These are phyloP conservation scores for Scytalidium lignicola DNA, from an alignment of 2,329 filamentous ascomycete species.

Conservation along the genomic window DNA sequence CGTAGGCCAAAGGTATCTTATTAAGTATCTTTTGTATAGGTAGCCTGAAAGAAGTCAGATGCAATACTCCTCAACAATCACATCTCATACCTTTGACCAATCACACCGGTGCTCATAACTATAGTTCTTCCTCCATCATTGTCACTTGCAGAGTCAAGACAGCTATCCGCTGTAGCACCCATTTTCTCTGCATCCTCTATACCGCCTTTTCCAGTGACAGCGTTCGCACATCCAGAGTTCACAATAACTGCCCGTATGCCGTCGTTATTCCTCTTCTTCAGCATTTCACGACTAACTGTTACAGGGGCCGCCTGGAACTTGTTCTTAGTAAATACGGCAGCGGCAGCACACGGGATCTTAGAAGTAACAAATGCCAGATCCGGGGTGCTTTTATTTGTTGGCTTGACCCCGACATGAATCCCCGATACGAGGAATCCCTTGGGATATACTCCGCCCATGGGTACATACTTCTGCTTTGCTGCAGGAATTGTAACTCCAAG, in stretches of 20 bases:
- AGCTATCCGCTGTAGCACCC: conserved; percentile 71
- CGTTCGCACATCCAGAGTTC: conserved; percentile 96
- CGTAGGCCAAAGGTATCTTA: conserved; percentile 72
- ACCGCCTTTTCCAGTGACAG: conserved; percentile 87
- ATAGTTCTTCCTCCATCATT: conserved; percentile 59
- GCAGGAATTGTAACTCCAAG: conserved; percentile 58
- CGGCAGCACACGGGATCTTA: conserved; percentile 77
- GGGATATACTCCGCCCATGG: conserved; percentile 79
- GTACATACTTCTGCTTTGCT: conserved; percentile 87
- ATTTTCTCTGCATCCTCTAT: conserved; percentile 83
- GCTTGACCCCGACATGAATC: conserved; percentile 88
- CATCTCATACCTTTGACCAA: conserved; percentile 70
- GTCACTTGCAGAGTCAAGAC: conserved; percentile 42
- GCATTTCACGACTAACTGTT: conserved; percentile 70
- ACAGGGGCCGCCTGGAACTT: conserved; percentile 97
- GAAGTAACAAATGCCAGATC: conserved; percentile 88
- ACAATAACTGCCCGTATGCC: conserved; percentile 79
- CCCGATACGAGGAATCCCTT: conserved; percentile 84
- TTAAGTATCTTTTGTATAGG: conserved; percentile 86
- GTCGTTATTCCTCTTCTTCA: conserved; percentile 59
- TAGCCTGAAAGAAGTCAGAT: conserved; percentile 45
- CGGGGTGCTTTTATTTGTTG: conserved; percentile 83
- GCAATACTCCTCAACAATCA: background rate
- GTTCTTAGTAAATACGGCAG: conserved; percentile 96
- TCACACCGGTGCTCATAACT: conserved; percentile 98